Conservation (phyloP, 495 filamentous ascomycete species). For the Aspergillus sclerotiicarbonarius region DNA sequence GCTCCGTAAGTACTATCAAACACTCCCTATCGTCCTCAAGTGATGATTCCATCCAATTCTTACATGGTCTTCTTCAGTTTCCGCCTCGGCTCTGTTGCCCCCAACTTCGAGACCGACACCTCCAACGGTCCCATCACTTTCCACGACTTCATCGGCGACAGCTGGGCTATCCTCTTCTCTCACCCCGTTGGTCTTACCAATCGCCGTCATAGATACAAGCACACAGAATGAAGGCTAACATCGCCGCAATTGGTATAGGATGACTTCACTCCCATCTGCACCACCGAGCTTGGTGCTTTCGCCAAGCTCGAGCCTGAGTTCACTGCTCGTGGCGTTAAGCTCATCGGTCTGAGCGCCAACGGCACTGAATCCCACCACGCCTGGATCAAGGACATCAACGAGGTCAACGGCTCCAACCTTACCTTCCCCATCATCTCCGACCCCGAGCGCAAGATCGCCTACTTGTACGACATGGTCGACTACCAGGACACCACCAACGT, state of each 20-base stretch:
- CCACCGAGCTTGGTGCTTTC: conserved; percentile 96
- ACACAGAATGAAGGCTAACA: not conserved
- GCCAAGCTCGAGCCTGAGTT: conserved; percentile 98
- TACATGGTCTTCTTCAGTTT: conserved; percentile 47
- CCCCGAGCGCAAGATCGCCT: conserved; percentile 90
- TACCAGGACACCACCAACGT: conserved; percentile 83
- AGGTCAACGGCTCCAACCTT: conserved; percentile 78
- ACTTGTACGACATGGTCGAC: conserved; percentile 95
- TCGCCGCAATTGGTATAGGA: conserved; percentile 20
- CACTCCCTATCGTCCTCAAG: not conserved
- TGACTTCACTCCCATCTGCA: conserved; percentile 93
- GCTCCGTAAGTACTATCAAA: conserved; percentile 44
- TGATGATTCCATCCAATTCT: not conserved
- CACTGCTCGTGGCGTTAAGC: conserved; percentile 85
- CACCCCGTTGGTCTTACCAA: conserved; percentile 69
- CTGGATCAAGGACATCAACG: conserved; percentile 97
- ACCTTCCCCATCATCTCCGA: conserved; percentile 96
- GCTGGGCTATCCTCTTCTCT: conserved; percentile 95
- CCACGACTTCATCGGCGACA: conserved; percentile 93
- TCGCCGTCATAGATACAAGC: not conserved
- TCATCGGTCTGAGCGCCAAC: conserved; percentile 76
- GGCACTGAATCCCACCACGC: conserved; percentile 54
- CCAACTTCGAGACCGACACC: conserved; percentile 92
- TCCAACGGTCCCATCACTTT: conserved; percentile 91
- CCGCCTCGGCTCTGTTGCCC: conserved; percentile 85